Evolutionary conservation across 1,139 yeast genomes (phyloP).

Genomic region (Kurtzmaniella quercitrusa): DNA sequence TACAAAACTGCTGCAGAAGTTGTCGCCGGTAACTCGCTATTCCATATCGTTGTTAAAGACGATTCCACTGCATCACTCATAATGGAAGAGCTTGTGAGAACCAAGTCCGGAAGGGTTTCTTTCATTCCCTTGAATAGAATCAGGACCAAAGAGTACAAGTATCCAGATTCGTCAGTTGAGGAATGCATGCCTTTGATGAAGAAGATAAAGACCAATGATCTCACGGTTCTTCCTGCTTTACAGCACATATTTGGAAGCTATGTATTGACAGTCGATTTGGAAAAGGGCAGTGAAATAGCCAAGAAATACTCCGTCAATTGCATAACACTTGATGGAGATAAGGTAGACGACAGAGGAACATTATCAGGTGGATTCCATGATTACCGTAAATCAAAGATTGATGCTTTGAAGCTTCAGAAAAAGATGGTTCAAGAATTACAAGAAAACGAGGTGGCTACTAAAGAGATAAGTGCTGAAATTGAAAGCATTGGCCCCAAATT

Average conservation of each 20-base stretch:
- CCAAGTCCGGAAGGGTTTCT: slow-evolving; percentile 78
- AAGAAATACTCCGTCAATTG: slow-evolving; percentile 62
- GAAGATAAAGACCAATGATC: slow-evolving; percentile 58
- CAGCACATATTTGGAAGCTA: slow-evolving; percentile 79
- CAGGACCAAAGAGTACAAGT: slow-evolving; percentile 29
- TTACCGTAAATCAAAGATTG: slow-evolving; percentile 54
- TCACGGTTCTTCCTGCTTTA: slow-evolving; percentile 58
- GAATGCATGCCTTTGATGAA: slow-evolving; percentile 68
- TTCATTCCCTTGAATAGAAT: slow-evolving; percentile 85
- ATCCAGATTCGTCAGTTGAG: slow-evolving; percentile 55
- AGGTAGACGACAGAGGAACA: slow-evolving; percentile 79
- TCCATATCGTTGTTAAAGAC: slow-evolving; percentile 84
- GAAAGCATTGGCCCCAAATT: slow-evolving; percentile 24
- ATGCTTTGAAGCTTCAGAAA: slow-evolving; percentile 56
- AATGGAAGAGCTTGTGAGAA: slow-evolving; percentile 72
- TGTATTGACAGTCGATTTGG: slow-evolving; percentile 70
- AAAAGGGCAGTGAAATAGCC: slow-evolving; percentile 67
- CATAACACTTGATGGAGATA: slow-evolving; percentile 88
- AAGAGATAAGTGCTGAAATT: slow-evolving; percentile 18
- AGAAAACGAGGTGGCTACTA: slow-evolving; percentile 28
- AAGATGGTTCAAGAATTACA: slow-evolving; percentile 47
- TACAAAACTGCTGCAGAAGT: slow-evolving; percentile 86
- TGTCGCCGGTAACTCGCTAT: slow-evolving; percentile 81
- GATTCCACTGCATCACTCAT: slow-evolving; percentile 79
- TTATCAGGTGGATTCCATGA: slow-evolving; percentile 89